Evolutionary conservation across 768 basidiomycete species (phyloP), one percentile per base, ranked within the genome.

Genomic region (Tricholoma saponaceum): DNA sequence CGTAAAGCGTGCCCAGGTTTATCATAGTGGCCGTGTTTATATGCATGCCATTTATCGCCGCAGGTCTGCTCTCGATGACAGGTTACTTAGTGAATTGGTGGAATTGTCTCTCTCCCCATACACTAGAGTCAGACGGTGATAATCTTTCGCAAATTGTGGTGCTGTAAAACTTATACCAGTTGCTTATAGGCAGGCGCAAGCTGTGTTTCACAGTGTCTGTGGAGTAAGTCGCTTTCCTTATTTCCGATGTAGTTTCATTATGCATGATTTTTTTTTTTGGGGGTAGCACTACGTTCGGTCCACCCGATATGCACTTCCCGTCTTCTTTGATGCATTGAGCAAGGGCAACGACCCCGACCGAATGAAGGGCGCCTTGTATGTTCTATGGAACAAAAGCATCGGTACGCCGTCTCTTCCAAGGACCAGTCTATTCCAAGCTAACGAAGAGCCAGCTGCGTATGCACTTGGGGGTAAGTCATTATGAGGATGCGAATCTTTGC

Each of bases 331-430:
- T 58, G 83, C 87, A 4, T 71, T 92, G 51, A 71, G 72, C 55
- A 87, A 84, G 65, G 93, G 90, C 5, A 86, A 82, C 57, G 92
- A 95, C 66, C 89, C 93, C 9, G 95, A 98, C 70, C 81, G 89
- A 23, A 95, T 97, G 86, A 98, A 98, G 74, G 96, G 96, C 7
- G 93, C 92, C 16, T 75, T 96, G 39, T 95, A 94, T 67, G 78
- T 90, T 18, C 71, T 92, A 9, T 84, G 84, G 74, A 85, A 87
- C 64, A 89, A 88, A 70, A 85, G 82, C 28, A 85, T 79, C 54
- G 80, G 88, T 88, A 30, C 7, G 44, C 60, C 44, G 82, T 61
- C 12, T 52, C 4, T 23, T 52, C 51, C 33, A 55, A 58, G 47
- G 49, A 25, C 6, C 41, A 37, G 54, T 32, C 55, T 43, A 22